Evolutionary conservation across 2,329 filamentous ascomycete species (phyloP), one percentile per base, ranked within the genome.

Genomic region (Exophiala spinifera): DNA sequence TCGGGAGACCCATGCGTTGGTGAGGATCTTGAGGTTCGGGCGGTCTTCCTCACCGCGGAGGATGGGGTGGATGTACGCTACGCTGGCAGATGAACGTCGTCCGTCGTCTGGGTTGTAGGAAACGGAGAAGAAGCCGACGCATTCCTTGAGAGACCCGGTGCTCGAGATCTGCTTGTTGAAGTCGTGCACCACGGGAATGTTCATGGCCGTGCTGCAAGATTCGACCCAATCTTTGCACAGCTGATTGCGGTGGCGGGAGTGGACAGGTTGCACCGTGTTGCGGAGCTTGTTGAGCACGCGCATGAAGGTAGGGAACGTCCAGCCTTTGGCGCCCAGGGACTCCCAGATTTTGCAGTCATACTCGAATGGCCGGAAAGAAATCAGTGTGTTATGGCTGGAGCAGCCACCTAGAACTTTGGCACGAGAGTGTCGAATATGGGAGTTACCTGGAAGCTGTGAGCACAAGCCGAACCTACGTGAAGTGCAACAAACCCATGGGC

Each of bases 51-150:
- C 86, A 37, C 89, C 89, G 37, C 87, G 83, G 49, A 95, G 81
- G 66, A 95, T 91, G 33, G 91, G 91, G 73, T 96, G 91, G 67
- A 96, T 91, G 74, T 96, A 96, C 15, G 91, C 91, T 19, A 95
- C 90, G 55, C 87, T 91, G 56, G 91, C 90, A 68, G 87, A 91
- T 75, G 87, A 92, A 60, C 91, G 84, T 64, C 83, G 82, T 66
- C 90, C 89, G 66, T 90, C 86, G 66, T 95, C 90, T 2, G 91
- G 91, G 75, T 95, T 95, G 76, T 95, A 95, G 34, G 88, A 86
- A 63, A 95, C 85, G 61, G 87, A 91, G 79, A 95, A 92, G 79
- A 95, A 96, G 52, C 91, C 91, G 23, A 94, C 88, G 46, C 87
- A 87, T 65, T 87, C 78, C 61, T 83, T 85, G 61, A 95, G 74